Evolutionary conservation across 305 asterid species (phyloP).

Genomic region (Solanum hybrid): DNA sequence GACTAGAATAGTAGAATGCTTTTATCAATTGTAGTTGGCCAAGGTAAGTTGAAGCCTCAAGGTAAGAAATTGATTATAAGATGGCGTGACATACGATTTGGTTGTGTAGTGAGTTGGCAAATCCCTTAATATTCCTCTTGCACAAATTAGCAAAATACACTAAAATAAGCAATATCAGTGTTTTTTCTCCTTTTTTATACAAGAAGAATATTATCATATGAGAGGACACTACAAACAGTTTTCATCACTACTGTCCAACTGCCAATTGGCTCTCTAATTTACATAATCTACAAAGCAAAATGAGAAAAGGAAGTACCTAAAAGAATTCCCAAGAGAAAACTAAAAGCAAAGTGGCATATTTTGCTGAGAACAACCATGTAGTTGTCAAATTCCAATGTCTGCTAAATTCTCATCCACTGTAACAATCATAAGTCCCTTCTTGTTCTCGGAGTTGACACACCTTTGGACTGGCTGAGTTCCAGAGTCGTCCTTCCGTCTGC

Average conservation of each 20-base stretch:
- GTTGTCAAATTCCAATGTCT: neutral
- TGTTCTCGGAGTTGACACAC: conserved; percentile 29
- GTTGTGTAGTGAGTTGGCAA: neutral
- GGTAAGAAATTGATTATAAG: neutral
- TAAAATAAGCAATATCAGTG: neutral
- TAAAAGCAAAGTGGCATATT: neutral
- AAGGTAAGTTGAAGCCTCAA: neutral
- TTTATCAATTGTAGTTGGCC: too few relatives aligned
- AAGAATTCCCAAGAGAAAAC: neutral
- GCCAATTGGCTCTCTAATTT: neutral
- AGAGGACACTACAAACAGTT: neutral
- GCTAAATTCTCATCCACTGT: neutral
- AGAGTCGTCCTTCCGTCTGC: conserved; percentile 55
- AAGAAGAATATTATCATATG: neutral
- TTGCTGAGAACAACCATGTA: neutral
- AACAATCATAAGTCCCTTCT: conserved; percentile 12
- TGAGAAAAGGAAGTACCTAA: neutral
- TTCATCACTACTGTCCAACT: neutral
- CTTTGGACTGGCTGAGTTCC: conserved; percentile 32
- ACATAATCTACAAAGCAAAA: neutral
- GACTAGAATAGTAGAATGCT: too few relatives aligned
- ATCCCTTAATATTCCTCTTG: neutral
- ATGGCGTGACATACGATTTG: neutral
- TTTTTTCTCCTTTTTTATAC: neutral
- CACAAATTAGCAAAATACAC: neutral